These are phyloP conservation scores for Phytophthora idaei DNA, from an alignment of 352 stramenopile genomes.

Conservation along the genomic window DNA sequence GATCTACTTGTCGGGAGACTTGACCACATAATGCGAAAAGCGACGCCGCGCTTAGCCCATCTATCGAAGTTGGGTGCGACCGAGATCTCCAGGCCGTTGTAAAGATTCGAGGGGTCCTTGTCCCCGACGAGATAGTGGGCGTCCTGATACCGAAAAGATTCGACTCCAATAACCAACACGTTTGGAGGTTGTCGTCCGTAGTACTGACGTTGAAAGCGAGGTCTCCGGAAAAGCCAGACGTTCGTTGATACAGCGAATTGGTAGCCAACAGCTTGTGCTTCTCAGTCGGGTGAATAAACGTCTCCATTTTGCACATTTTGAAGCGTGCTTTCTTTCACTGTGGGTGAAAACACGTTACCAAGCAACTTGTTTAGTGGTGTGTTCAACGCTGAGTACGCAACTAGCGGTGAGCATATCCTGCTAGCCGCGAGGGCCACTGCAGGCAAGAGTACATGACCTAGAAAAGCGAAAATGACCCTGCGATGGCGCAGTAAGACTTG, in stretches of 20 bases:
- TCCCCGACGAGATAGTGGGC: background rate
- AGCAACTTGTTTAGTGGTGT: background rate
- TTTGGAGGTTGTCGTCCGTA: background rate
- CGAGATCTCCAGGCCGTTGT: background rate
- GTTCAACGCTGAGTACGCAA: background rate
- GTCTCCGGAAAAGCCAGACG: background rate
- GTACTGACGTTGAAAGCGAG: background rate
- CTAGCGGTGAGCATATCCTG: background rate
- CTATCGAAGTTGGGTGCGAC: background rate
- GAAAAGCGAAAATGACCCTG: background rate
- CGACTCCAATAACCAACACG: background rate
- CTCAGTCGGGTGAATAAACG: background rate
- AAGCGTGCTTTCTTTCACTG: background rate
- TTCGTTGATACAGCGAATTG: background rate
- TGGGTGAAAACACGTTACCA: background rate
- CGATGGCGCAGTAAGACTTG: background rate
- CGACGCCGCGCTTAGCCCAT: background rate
- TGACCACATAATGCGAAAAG: background rate
- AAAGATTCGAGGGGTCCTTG: background rate
- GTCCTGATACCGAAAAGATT: background rate
- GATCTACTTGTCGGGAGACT: background rate
- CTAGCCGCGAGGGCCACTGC: background rate
- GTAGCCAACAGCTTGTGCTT: background rate
- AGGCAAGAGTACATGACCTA: background rate
- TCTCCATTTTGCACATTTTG: background rate